These are phyloP conservation scores for Fibroporia radiculosa DNA, from an alignment of 768 basidiomycete genomes.

Conservation along the genomic window DNA sequence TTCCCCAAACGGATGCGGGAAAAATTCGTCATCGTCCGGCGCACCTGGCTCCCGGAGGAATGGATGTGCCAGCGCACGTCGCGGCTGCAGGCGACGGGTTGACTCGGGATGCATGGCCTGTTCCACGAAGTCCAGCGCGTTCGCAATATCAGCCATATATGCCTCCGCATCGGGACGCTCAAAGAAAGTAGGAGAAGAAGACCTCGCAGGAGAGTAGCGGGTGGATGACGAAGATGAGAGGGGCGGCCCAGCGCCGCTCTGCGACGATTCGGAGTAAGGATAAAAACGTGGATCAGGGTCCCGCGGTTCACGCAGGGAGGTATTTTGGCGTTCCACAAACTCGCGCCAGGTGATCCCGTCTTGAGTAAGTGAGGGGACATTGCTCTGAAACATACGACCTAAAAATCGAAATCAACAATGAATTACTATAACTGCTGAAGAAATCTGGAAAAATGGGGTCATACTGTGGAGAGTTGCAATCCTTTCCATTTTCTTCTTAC, in stretches of 20 bases:
- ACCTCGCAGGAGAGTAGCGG: constrained; percentile 13
- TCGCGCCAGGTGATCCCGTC: constrained; percentile 64
- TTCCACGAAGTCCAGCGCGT: constrained; percentile 71
- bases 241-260: constrained; percentile 22
- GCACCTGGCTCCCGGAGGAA: constrained; percentile 54
- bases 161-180: constrained; percentile 27
- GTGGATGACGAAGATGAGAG: constrained; percentile 28
- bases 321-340: constrained; percentile 76
- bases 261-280: constrained; percentile 32
- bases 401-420: constrained; percentile 3
- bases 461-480: constrained; percentile 84
- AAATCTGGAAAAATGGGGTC: not conserved
- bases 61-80: constrained; percentile 66
- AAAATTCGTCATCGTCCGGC: constrained; percentile 55
- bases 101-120: constrained; percentile 70
- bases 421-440: not conserved
- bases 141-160: constrained; percentile 49
- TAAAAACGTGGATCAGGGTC: constrained; percentile 45
- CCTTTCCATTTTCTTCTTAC: constrained; percentile 74
- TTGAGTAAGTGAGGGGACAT: constrained; percentile 68
- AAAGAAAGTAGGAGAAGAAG: constrained; percentile 18
- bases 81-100: constrained; percentile 69
- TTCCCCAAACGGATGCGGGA: constrained; percentile 61
- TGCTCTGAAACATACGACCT: constrained; percentile 91
- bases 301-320: constrained; percentile 47